These are phyloP conservation scores for Zymoseptoria ardabiliae DNA, from an alignment of 2,329 filamentous ascomycete genomes.

Conservation along the genomic window DNA sequence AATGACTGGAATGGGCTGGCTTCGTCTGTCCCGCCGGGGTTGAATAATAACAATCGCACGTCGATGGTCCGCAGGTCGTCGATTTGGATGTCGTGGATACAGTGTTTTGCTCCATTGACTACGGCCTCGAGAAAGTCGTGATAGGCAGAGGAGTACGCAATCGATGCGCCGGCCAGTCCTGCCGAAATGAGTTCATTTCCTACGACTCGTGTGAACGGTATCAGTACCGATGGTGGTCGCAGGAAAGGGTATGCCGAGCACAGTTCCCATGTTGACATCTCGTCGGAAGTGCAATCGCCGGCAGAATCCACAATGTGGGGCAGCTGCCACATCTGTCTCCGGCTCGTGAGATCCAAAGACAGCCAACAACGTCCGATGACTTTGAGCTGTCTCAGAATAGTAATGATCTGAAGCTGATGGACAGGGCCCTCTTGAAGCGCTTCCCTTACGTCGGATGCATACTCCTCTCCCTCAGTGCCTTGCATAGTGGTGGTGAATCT, in stretches of 20 bases:
- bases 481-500: no score
- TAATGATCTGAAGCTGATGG: neutral
- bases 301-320: no score
- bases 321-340: no score
- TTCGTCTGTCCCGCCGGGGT: neutral
- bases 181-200: neutral
- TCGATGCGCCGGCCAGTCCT: neutral
- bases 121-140: neutral
- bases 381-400: neutral
- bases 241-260: no score
- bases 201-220: no score
- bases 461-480: no score
- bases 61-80: neutral
- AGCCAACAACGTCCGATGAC: neutral
- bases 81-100: neutral
- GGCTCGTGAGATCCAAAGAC: neutral
- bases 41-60: neutral
- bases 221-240: no score
- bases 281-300: no score
- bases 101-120: neutral
- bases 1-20: neutral
- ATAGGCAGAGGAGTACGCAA: neutral
- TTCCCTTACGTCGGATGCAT: neutral
- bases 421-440: neutral
- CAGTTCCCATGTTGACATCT: no score